Base-by-base conservation (phyloP, 2,329 filamentous ascomycete genomes). In the Fusarium nodosum region DNA sequence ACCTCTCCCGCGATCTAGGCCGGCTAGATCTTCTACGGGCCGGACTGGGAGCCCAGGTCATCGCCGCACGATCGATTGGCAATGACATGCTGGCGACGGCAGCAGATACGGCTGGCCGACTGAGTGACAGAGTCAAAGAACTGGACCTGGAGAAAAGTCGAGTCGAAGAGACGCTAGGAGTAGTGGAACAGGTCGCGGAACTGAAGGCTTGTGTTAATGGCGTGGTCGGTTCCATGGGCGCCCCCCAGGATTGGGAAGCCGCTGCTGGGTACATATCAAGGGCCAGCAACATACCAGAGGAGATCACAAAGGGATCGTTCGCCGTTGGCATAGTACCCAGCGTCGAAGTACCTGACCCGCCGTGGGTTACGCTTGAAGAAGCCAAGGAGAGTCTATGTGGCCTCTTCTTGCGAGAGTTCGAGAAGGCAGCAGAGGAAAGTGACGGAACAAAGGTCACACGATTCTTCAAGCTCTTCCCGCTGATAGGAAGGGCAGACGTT, bases 201-300 rank as follows among this genome's bases (percentile, higher is more conserved):
- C 90, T 99, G 70, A 98, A 98, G 82, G 93, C 96, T 11, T 99
- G 96, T 78, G 93, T 98, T 36, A 89, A 97, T 64, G 96, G 96
- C 44, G 94, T 98, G 13, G 90, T 95, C 28, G 96, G 94, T 20
- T 97, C 93, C 63, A 99, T 99, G 96, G 96, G 95, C 34, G 95
- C 94, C 7, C 93, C 96, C 42, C 96, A 99, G 80, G 96, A 99
- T 82, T 99, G 96, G 96, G 96, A 99, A 80, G 96, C 93, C 5
- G 96, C 96, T 5, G 96, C 96, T 3, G 92, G 88, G 47, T 98
- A 98, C 79, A 86, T 99, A 61, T 89, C 92, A 68, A 88, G 95
- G 45, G 94, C 96, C 9, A 90, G 90, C 64, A 90, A 91, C 71
- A 90, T 99, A 15, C 94, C 95, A 0, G 86, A 90, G 52, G 85